Conservation (phyloP, 768 basidiomycete species). For the Phaeotremella fagi region DNA sequence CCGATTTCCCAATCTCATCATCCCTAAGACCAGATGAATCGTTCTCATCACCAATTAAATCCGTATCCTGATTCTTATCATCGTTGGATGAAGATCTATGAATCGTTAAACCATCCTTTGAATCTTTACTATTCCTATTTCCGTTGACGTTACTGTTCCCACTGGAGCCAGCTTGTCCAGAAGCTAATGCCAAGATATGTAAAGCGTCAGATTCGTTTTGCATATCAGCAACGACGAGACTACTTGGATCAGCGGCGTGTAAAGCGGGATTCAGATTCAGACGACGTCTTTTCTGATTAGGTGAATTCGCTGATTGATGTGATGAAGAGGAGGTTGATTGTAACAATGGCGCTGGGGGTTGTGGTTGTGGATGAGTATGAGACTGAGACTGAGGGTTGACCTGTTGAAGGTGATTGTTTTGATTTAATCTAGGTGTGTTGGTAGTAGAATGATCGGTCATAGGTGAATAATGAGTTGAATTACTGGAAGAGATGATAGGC, state of each 20-base stretch:
- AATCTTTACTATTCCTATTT: background rate
- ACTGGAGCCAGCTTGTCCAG: slow-evolving; percentile 14
- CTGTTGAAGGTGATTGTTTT: too few species aligned
- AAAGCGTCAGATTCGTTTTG: slow-evolving; percentile 47
- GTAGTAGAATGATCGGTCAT: background rate
- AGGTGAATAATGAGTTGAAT: background rate
- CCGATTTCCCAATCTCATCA: background rate
- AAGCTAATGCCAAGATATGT: slow-evolving; percentile 44
- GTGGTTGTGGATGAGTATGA: background rate
- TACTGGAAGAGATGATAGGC: background rate
- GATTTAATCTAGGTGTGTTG: background rate
- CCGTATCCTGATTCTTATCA: background rate
- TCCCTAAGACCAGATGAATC: background rate
- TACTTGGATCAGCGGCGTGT: slow-evolving; percentile 37
- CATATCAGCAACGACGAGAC: slow-evolving; percentile 46
- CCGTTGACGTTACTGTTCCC: background rate
- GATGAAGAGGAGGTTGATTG: background rate
- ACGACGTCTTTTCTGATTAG: slow-evolving; percentile 25
- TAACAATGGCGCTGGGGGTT: too few species aligned
- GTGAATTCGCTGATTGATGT: background rate
- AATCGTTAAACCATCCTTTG: background rate
- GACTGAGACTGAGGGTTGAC: too few species aligned
- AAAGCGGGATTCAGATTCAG: slow-evolving; percentile 37
- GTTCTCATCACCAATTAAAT: background rate
- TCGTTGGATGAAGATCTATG: too few species aligned